Evolutionary conservation across 2,329 filamentous ascomycete species (phyloP).

Genomic region (Rhinocladiella similis): DNA sequence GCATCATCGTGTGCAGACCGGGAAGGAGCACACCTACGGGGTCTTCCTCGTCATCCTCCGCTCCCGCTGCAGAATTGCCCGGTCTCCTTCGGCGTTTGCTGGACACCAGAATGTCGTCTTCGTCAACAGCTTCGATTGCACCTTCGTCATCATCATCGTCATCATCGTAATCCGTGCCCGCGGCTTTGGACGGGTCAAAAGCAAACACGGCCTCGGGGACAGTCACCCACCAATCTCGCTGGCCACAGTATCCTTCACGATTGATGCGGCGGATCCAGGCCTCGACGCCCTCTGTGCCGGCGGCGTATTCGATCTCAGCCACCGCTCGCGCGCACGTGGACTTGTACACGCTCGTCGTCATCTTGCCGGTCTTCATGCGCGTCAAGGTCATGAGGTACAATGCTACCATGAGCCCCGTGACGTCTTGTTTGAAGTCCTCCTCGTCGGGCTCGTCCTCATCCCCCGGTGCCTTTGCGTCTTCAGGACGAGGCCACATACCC

Average conservation of each 20-base stretch:
- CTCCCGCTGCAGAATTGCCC: neutral
- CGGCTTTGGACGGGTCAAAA: slow-evolving; percentile 22
- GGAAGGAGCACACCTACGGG: slow-evolving; percentile 41
- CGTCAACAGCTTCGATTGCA: neutral
- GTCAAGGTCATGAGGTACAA: slow-evolving; percentile 47
- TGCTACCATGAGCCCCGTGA: slow-evolving; percentile 42
- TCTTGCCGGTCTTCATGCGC: slow-evolving; percentile 31
- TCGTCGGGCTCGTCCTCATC: slow-evolving; percentile 41
- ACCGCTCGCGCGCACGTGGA: slow-evolving; percentile 14
- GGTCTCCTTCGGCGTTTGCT: neutral
- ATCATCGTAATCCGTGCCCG: slow-evolving; percentile 2
- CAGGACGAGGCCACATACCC: slow-evolving; percentile 36
- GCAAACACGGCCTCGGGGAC: slow-evolving; percentile 45
- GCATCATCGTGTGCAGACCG: slow-evolving; percentile 53
- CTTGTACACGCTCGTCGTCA: slow-evolving; percentile 27
- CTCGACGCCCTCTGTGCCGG: slow-evolving; percentile 59
- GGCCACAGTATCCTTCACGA: slow-evolving; percentile 53
- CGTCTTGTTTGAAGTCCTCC: slow-evolving; percentile 41
- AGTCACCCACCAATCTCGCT: slow-evolving; percentile 67
- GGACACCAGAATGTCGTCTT: slow-evolving; percentile 8
- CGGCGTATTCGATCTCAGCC: slow-evolving; percentile 32
- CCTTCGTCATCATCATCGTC: slow-evolving; percentile 25
- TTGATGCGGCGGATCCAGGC: slow-evolving; percentile 60
- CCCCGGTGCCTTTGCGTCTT: slow-evolving; percentile 41
- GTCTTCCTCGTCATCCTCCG: slow-evolving; percentile 31